Base-by-base conservation (phyloP, 176 grass and related monocot species). In the Triticum urartu region DNA sequence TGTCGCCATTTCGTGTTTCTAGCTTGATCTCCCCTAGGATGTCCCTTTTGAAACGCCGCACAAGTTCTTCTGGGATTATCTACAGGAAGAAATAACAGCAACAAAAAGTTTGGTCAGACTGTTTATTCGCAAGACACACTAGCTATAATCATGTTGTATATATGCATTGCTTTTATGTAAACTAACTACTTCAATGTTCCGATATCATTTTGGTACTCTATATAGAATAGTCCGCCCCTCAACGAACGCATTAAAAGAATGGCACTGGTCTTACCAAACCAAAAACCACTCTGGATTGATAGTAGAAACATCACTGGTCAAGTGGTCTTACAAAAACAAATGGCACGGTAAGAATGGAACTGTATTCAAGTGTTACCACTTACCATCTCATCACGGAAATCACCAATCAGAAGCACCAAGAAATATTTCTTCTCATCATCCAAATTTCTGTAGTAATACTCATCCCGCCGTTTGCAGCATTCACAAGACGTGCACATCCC, bases 321-420 rank as follows among this genome's bases (percentile, higher is more conserved):
- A 48, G 12, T 47, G 11, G 45, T 48, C 45, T 48, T 48, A 48
- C 12, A 14, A 48, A 48, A 48, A 43, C 13, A 48, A 48, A 48
- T 48, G 12, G 12, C 45, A 48, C 50, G 17, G 15, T 67, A 21
- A 71, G 34, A n/a, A 11, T 71, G 68, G 20, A 71, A 17, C 35
- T 71, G 36, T 39, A 42, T 72, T 24, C 39, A 20, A 24, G 36
- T 17, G 20, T 72, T 78, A 78, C 75, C 75, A 78, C 60, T 72
- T 78, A 78, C 75, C 75, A 78, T 78, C 18, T 59, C 30, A 38
- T 78, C 48, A 22, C 20, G 75, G 52, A 58, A 78, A 60, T 78
- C 75, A 38, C 52, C 75, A 30, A 59, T 78, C 75, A 78, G 22
- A 78, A 36, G 30, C 26, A 78, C 17, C 75, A 78, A 38, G 28